Evolutionary conservation across 1,284 basidiomycete species (phyloP).

Genomic region (Amylostereum areolatum): DNA sequence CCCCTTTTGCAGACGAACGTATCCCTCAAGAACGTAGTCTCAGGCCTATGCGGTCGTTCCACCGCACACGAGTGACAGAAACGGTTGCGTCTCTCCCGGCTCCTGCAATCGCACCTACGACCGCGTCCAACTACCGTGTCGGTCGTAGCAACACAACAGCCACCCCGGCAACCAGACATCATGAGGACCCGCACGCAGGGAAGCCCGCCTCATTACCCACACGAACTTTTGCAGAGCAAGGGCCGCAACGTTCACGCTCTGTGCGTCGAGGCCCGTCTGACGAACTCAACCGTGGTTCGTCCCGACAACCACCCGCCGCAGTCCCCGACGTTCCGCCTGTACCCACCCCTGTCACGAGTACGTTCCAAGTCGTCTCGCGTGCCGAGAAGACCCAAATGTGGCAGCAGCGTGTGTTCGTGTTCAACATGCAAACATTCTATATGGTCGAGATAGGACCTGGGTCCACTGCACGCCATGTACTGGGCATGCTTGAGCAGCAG

Average conservation of each 20-base stretch:
- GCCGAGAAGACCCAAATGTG: constrained; percentile 20
- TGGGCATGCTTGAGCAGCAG: constrained; percentile 56
- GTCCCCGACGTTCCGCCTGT: not conserved
- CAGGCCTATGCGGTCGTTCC: constrained; percentile 54
- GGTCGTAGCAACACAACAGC: constrained; percentile 19
- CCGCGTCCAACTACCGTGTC: constrained; percentile 22
- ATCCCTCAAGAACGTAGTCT: constrained; percentile 27
- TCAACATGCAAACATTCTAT: constrained; percentile 67
- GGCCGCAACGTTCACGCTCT: constrained; percentile 4
- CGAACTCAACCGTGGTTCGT: not conserved
- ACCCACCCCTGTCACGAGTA: constrained; percentile 1
- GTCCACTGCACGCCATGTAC: constrained; percentile 62
- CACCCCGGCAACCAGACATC: too few relatives aligned
- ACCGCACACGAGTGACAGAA: constrained; percentile 30
- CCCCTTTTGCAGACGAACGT: constrained; percentile 8
- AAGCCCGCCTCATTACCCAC: too few relatives aligned
- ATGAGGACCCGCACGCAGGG: too few relatives aligned
- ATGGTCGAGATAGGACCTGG: constrained; percentile 56
- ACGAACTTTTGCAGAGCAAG: too few relatives aligned
- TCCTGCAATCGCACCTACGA: constrained; percentile 21
- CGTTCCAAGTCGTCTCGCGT: constrained; percentile 4
- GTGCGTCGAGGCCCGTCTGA: constrained; percentile 8
- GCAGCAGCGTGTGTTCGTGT: constrained; percentile 70
- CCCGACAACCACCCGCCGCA: not conserved
- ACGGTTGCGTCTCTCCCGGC: constrained; percentile 22